phyloP scores from a whole-genome alignment of 257 asterid species.

The Leonotis leonurus region DNA sequence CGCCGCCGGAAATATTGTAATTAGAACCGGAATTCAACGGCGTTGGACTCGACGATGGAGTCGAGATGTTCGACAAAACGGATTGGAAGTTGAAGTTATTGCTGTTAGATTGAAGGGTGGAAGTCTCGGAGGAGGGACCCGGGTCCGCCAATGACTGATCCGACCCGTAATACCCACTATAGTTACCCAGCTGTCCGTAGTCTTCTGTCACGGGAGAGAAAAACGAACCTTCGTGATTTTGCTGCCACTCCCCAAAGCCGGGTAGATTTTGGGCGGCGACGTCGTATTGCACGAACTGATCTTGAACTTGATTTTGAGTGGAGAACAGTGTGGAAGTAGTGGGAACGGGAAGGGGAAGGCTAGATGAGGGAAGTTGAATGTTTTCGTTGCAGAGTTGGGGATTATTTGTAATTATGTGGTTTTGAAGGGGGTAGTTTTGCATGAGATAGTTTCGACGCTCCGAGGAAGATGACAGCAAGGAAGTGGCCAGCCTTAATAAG shows the following conservation, averaged over 20 bases:
- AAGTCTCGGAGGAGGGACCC: slow-evolving; percentile 33
- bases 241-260: slow-evolving; percentile 40
- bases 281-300: slow-evolving; percentile 37
- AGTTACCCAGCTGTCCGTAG: slow-evolving; percentile 24
- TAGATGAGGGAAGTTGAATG: background rate
- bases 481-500: slow-evolving; percentile 41
- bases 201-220: slow-evolving; percentile 28
- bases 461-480: slow-evolving; percentile 38
- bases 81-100: slow-evolving; percentile 46
- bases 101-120: slow-evolving; percentile 46
- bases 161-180: slow-evolving; percentile 34
- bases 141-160: slow-evolving; percentile 33
- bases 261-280: slow-evolving; percentile 19
- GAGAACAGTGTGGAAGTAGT: background rate
- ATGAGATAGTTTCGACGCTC: slow-evolving; percentile 12
- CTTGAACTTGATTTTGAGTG: background rate
- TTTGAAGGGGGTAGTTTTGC: background rate
- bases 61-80: slow-evolving; percentile 52
- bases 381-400: slow-evolving; percentile 22
- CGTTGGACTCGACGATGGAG: slow-evolving; percentile 65
- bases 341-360: background rate
- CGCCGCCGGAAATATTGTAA: slow-evolving; percentile 17
- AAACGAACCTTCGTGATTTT: slow-evolving; percentile 20
- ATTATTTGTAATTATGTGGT: slow-evolving; percentile 1
- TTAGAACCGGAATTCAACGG: slow-evolving; percentile 42